Percentiles rank a stretch among this genome's conserved stretches.
Conservation (phyloP, 495 filamentous ascomycete genomes). For the Annulohypoxylon maeteangense region DNA sequence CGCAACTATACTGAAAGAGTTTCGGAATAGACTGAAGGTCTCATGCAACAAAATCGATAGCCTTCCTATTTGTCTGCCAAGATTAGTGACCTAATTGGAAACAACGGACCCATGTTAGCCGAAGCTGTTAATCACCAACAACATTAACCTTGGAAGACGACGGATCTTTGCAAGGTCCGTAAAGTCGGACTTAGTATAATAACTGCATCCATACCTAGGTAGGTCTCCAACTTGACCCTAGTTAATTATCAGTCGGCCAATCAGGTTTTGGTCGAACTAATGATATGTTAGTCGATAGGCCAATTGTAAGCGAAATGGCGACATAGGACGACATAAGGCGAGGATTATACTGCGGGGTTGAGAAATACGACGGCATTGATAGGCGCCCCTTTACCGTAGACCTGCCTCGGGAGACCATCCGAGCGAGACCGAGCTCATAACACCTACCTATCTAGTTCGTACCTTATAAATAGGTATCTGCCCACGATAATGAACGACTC, state of each 20-base stretch:
- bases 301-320: slow-evolving; percentile 4
- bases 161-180: neutral
- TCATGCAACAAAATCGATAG: neutral
- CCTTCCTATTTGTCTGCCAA: neutral
- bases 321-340: neutral
- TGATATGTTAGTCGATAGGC: slow-evolving; percentile 19
- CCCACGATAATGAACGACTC: neutral
- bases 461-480: neutral
- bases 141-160: neutral
- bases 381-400: neutral
- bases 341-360: slow-evolving; percentile 30
- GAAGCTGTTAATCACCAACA: neutral
- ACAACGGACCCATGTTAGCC: neutral
- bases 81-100: neutral
- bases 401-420: neutral
- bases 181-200: neutral
- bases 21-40: neutral
- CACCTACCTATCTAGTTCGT: neutral
- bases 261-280: slow-evolving; percentile 19
- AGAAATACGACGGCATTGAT: slow-evolving; percentile 15
- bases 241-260: slow-evolving; percentile 11
- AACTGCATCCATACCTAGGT: neutral
- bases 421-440: slow-evolving; percentile 14
- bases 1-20: neutral
- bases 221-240: neutral